Evolutionary conservation across 2,329 filamentous ascomycete species (phyloP).

Genomic region (Ascochyta clinopodiicola): DNA sequence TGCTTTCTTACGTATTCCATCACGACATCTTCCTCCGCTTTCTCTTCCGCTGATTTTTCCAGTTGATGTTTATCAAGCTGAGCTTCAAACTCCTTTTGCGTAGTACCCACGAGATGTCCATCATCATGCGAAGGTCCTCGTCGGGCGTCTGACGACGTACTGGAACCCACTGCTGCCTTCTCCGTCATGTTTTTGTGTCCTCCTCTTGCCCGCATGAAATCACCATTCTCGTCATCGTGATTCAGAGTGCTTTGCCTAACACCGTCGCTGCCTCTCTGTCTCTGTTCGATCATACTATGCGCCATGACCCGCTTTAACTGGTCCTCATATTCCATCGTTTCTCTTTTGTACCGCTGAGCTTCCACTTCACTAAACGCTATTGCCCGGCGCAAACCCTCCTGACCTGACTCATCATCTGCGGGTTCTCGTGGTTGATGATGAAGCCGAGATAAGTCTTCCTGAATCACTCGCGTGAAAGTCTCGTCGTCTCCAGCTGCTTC

Average conservation of each 20-base stretch:
- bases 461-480: not conserved
- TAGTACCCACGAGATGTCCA: constrained; percentile 28
- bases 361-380: constrained; percentile 22
- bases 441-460: not conserved
- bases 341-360: not conserved
- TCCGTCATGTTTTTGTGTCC: too few species aligned
- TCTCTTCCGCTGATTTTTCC: constrained; percentile 34
- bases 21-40: constrained; percentile 9
- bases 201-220: constrained; percentile 25
- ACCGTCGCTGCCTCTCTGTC: too few species aligned
- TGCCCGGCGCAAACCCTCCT: not conserved
- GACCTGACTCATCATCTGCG: constrained; percentile 29
- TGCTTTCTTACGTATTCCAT: constrained; percentile 11
- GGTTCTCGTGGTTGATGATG: constrained; percentile 35
- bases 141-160: too few species aligned
- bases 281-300: too few species aligned
- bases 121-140: constrained; percentile 2
- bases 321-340: too few species aligned
- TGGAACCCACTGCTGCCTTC: not conserved
- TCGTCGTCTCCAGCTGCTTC: not conserved
- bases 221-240: constrained; percentile 21
- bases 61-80: constrained; percentile 50
- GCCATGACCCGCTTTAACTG: too few species aligned
- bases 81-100: not conserved
- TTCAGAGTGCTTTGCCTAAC: not conserved